A percentile compares a stretch with the other conserved stretches of the same genome.
Conservation (phyloP, 208 protist species). For the Acanthamoeba rhysodes region DNA sequence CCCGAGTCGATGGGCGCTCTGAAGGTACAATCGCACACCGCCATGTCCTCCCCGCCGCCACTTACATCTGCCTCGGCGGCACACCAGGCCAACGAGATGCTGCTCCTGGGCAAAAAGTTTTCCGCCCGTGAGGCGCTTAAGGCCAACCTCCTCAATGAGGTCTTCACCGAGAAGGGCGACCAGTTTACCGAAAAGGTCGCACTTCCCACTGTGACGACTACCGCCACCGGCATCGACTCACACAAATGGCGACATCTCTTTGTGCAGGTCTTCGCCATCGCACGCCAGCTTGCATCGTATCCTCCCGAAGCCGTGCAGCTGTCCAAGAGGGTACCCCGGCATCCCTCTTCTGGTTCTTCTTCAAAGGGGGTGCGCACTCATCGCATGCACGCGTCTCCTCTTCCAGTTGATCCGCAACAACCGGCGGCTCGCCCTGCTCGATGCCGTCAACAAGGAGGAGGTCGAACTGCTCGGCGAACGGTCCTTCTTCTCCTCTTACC, state of each 20-base stretch:
- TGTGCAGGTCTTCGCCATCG: conserved; percentile 51
- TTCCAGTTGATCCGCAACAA: conserved; percentile 44
- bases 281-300: conserved; percentile 15
- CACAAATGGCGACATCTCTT: too few species aligned
- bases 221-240: neutral
- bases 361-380: neutral
- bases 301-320: conserved; percentile 56
- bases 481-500: neutral
- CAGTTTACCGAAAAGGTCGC: neutral
- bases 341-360: too few species aligned
- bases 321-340: conserved; percentile 28
- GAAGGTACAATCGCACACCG: neutral
- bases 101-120: conserved; percentile 68
- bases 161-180: conserved; percentile 45
- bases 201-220: neutral
- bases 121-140: conserved; percentile 45
- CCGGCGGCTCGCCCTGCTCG: conserved; percentile 15
- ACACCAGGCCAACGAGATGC: conserved; percentile 65
- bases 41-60: neutral
- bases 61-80: too few species aligned
- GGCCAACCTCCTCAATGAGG: conserved; percentile 62
- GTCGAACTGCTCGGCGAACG: conserved; percentile 48
- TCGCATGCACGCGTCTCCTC: neutral
- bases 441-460: conserved; percentile 41
- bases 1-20: conserved; percentile 58